Evolutionary conservation across 2,329 filamentous ascomycete genomes (phyloP).

Genomic region (Botrytis fragariae): DNA sequence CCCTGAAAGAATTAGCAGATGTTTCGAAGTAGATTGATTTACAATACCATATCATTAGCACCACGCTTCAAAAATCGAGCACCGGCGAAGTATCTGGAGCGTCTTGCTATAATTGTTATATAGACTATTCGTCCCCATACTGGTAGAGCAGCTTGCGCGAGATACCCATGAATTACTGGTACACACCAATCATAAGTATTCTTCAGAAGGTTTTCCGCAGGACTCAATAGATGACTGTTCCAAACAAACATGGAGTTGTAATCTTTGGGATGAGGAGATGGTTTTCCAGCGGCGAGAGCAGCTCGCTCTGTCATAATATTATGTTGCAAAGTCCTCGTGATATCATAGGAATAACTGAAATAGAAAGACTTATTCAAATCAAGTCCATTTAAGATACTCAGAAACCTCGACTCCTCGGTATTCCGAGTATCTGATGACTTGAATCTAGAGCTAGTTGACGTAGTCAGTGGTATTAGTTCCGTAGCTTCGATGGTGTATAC

Average conservation of each 20-base stretch:
- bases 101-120: slow-evolving; percentile 87
- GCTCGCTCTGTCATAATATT: slow-evolving; percentile 82
- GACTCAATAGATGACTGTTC: slow-evolving; percentile 86
- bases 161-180: slow-evolving; percentile 92
- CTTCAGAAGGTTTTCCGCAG: slow-evolving; percentile 66
- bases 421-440: slow-evolving; percentile 73
- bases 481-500: slow-evolving; percentile 94
- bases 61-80: slow-evolving; percentile 93
- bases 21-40: background rate
- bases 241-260: slow-evolving; percentile 97
- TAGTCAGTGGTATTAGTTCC: slow-evolving; percentile 83
- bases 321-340: slow-evolving; percentile 86
- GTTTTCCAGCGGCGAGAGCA: slow-evolving; percentile 62
- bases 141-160: slow-evolving; percentile 81
- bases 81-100: slow-evolving; percentile 90
- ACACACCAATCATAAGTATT: slow-evolving; percentile 94
- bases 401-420: slow-evolving; percentile 83
- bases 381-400: slow-evolving; percentile 84
- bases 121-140: slow-evolving; percentile 88
- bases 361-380: slow-evolving; percentile 92
- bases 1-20: slow-evolving; percentile 47
- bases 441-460: slow-evolving; percentile 61
- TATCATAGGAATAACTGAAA: slow-evolving; percentile 97
- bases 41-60: slow-evolving; percentile 72
- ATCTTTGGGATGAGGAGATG: slow-evolving; percentile 58